A percentile compares a stretch with the other conserved stretches of the same genome.
Conservation (phyloP, 2,329 filamentous ascomycete genomes). For the Tetracladium maxilliforme region DNA sequence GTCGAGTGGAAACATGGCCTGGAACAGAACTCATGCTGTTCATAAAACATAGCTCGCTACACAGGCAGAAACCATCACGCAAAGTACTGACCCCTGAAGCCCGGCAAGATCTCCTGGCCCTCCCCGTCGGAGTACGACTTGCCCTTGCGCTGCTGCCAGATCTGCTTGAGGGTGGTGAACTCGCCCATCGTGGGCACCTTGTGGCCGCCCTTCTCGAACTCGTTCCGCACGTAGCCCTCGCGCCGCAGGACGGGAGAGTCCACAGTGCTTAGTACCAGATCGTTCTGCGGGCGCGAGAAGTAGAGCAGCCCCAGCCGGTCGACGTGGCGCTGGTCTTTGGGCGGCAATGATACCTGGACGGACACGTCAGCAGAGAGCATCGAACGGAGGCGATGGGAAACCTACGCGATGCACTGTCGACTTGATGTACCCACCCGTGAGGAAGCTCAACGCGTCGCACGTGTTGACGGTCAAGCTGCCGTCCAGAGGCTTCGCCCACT, state of each 20-base stretch:
- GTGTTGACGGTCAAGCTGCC: slow-evolving; percentile 37
- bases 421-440: slow-evolving; percentile 22
- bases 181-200: too few species aligned
- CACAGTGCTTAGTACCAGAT: slow-evolving; percentile 11
- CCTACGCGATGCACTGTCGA: slow-evolving; percentile 28
- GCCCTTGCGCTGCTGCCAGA: slow-evolving; percentile 19
- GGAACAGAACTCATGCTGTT: too few species aligned
- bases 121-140: slow-evolving; percentile 11
- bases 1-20: too few species aligned
- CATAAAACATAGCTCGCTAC: too few species aligned
- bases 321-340: slow-evolving; percentile 24
- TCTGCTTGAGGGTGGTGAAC: slow-evolving; percentile 20
- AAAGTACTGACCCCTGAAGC: slow-evolving; percentile 14
- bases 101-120: slow-evolving; percentile 18
- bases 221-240: slow-evolving; percentile 11
- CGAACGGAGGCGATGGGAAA: too few species aligned
- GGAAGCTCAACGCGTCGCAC: slow-evolving; percentile 30
- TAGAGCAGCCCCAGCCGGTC: slow-evolving; percentile 31
- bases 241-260: slow-evolving; percentile 14
- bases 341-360: slow-evolving; percentile 23
- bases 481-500: slow-evolving; percentile 29
- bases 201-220: too few species aligned
- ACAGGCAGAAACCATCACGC: slow-evolving; percentile 2
- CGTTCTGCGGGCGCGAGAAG: slow-evolving; percentile 18
- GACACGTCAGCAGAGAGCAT: too few species aligned